Evolutionary conservation across 2,329 filamentous ascomycete genomes (phyloP), one percentile per base, ranked within the genome.

Genomic region (Ascosphaera apis): DNA sequence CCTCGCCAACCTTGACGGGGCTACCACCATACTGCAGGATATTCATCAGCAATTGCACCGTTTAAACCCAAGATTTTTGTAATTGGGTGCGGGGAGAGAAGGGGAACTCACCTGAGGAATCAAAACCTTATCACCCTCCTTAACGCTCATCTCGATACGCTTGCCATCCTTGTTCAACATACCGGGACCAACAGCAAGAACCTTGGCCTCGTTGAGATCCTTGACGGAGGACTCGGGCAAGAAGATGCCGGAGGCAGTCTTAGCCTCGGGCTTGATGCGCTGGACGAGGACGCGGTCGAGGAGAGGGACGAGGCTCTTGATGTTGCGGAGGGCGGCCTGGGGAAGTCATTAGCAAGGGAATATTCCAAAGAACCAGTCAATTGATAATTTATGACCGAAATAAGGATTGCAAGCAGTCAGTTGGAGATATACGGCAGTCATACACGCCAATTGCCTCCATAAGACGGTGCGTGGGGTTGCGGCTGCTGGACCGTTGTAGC

Each of bases 271-370:
- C 68, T 95, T 95, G 65, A 93, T 64, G 62, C 88, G 82, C 74
- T 98, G 88, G 48, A 98, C 82, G 45, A 98, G 77, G 49, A 98
- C 83, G 51, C 88, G 86, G 73, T 98, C 88, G 61, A 98, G 76
- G 48, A 98, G 84, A 43, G 88, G 88, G 41, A 76, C 79, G 51
- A 98, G 84, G 53, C 76, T 75, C 64, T 86, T 88, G 72, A 98
- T 84, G 57, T 79, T 91, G 61, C 86, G 88, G 65, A 95, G 72
- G 46, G 84, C 70, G 21, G 21, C 21, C 21, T 25, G 11, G 5
- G 5, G 21, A 25, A n/a, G 51, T 52, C 53, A 49, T 53, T 43
- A 38, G 25, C 12, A 31, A n/a, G n/a, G n/a, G n/a, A n/a, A n/a
- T n/a, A n/a, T n/a, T n/a, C n/a, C 42, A 43, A 31, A n/a, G 37